Evolutionary conservation across 2,329 filamentous ascomycete species (phyloP), one percentile per base, ranked within the genome.

Genomic region (Coniochaeta pulveracea): DNA sequence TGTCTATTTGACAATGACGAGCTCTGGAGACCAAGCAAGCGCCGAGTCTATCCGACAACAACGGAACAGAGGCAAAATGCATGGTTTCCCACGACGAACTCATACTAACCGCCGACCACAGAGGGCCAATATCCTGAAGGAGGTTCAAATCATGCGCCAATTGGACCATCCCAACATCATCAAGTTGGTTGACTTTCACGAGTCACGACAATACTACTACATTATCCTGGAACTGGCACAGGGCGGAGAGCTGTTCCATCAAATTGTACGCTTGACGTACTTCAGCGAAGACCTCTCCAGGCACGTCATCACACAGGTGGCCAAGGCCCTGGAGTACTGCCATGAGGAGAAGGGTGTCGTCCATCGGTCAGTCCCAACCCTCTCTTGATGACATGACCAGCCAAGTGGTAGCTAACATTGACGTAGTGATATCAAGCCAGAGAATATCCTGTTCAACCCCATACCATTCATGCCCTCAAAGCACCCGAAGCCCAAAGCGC

Each of bases 121-220:
- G 91, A 75, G 91, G 61, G 85, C 89, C 42, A 98, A 96, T 51
- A 96, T 98, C 44, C 64, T 98, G 40, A 98, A 98, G 61, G 91
- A 98, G 58, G 91, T 98, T 10, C 85, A 94, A 50, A 98, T 98
- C 47, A 98, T 98, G 89, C 85, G 88, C 42, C 83, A 93, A 50
- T 69, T 98, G 30, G 86, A 96, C 44, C 91, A 98, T 47, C 88
- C 89, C 40, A 96, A 96, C 54, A 91, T 98, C 40, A 77, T 95
- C 56, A 89, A 85, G 53, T 74, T 98, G 37, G 71, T 96, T 48
- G 85, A 94, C 49, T 96, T 96, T 52, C 82, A 82, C 42, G 91
- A 98, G 58, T 93, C 88, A 1, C 72, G 74, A 37, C 86, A 96
- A 56, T 95, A 95, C 55, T 96, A 96, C 60, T 98, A 93, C 62